Conservation (phyloP, 169 alveolate genomes). For the Ichthyophthirius multifiliis region DNA sequence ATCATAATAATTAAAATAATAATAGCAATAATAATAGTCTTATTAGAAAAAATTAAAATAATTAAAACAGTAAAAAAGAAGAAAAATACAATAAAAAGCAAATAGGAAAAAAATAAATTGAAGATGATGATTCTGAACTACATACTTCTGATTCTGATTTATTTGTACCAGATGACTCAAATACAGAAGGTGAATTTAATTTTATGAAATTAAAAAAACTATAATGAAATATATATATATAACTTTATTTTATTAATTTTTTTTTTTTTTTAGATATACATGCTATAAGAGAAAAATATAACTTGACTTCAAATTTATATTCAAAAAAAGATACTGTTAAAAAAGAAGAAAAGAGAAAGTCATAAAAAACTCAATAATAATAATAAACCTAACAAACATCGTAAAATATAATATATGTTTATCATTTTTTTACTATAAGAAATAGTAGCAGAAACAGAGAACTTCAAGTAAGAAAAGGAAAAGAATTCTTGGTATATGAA, state of each 20-base stretch:
- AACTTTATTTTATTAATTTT: no score
- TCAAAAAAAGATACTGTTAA: no score
- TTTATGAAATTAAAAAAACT: background rate
- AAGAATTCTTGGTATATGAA: constrained; percentile 4
- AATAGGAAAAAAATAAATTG: background rate
- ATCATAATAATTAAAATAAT: background rate
- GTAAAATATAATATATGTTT: no score
- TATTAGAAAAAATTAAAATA: background rate
- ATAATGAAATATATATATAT: no score
- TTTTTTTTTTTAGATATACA: no score
- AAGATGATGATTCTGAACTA: background rate
- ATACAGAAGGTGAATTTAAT: background rate
- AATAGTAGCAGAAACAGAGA: constrained; percentile 1
- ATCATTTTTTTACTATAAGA: no score
- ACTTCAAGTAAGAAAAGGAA: background rate
- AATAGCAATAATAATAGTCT: background rate
- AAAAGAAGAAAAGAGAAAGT: no score
- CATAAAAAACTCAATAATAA: no score
- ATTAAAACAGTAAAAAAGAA: background rate
- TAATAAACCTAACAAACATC: no score
- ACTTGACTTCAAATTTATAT: no score
- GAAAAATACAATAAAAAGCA: background rate
- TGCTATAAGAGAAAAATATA: no score
- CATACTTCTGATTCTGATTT: background rate
- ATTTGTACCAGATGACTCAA: background rate